Percentiles rank a stretch among this genome's conserved stretches.
Evolutionary conservation across 768 basidiomycete species (phyloP).

Genomic region (Hericium rajendrae): DNA sequence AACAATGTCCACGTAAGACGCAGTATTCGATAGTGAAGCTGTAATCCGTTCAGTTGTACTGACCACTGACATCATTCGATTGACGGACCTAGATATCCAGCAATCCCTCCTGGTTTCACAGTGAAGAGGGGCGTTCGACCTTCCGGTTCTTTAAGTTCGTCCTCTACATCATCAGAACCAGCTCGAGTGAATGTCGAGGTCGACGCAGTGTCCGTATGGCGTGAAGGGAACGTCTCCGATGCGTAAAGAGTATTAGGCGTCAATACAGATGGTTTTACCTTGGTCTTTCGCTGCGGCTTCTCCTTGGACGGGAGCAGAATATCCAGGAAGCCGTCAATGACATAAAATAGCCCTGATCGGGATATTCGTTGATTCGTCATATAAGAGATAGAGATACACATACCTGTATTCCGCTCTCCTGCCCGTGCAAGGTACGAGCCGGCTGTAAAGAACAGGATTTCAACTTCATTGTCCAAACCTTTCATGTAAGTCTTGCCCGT

Average conservation of each 20-base stretch:
- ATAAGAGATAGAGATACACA: conserved; percentile 1
- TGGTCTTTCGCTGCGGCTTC: not conserved
- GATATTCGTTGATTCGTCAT: not conserved
- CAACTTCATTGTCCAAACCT: conserved; percentile 92
- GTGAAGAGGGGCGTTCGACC: conserved; percentile 61
- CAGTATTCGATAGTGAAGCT: conserved; percentile 86
- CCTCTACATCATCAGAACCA: conserved; percentile 19
- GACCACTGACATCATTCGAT: not conserved
- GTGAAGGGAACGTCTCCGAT: conserved; percentile 6
- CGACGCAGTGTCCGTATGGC: conserved; percentile 6
- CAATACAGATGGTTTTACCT: conserved; percentile 5
- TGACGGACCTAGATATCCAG: conserved; percentile 78
- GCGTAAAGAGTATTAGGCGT: conserved; percentile 8
- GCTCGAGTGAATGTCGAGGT: conserved; percentile 6
- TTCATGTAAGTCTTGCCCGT: conserved; percentile 50
- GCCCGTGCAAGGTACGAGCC: conserved; percentile 81
- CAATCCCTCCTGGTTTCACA: conserved; percentile 95
- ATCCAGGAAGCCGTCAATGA: conserved; percentile 93
- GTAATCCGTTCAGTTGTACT: not conserved
- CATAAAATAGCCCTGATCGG: conserved; percentile 70
- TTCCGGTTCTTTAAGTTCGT: conserved; percentile 37
- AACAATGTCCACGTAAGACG: conserved; percentile 93
- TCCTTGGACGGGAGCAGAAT: conserved; percentile 62
- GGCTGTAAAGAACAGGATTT: conserved; percentile 86
- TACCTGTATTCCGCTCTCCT: conserved; percentile 83